phyloP scores from a whole-genome alignment of 2,329 filamentous ascomycete species.

The Aspergillus fischeri region DNA sequence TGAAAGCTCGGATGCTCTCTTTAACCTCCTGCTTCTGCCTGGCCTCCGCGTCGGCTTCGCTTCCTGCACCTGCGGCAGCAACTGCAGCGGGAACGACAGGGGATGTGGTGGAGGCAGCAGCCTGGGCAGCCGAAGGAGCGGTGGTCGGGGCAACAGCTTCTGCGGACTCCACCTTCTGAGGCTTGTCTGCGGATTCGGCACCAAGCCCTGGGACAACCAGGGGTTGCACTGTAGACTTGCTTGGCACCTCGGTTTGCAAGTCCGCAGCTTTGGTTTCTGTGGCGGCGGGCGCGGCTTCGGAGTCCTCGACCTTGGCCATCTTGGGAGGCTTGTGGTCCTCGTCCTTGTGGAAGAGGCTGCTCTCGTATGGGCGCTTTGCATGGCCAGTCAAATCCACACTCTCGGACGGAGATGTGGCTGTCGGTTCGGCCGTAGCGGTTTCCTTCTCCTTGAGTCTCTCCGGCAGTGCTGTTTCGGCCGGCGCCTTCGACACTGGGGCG shows the following conservation, averaged over 20 bases:
- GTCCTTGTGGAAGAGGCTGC: constrained; percentile 26
- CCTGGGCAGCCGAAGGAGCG: constrained; percentile 10
- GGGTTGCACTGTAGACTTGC: constrained; percentile 3
- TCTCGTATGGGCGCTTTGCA: constrained; percentile 36
- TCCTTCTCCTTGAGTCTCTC: constrained; percentile 12
- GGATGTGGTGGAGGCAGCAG: constrained; percentile 18
- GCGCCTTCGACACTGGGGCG: background rate
- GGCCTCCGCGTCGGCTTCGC: background rate
- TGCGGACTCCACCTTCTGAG: constrained; percentile 4
- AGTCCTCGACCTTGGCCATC: constrained; percentile 31
- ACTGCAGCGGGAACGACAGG: constrained; percentile 15
- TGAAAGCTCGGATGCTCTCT: background rate
- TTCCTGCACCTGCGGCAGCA: background rate
- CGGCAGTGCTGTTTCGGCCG: constrained; percentile 3
- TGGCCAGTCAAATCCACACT: constrained; percentile 20
- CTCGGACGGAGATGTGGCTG: constrained; percentile 2
- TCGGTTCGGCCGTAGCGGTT: background rate
- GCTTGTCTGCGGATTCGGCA: constrained; percentile 12
- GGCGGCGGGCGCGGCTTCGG: no score
- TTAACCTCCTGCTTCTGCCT: constrained; percentile 4
- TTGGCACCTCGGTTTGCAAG: background rate
- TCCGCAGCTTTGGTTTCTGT: constrained; percentile 3
- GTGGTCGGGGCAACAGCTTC: constrained; percentile 7
- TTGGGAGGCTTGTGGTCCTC: constrained; percentile 32
- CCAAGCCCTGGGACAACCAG: constrained; percentile 20